A percentile compares a stretch with the other conserved stretches of the same genome.
phyloP scores from a whole-genome alignment of 225 moss, liverwort and hornwort species.

The Physcomitrellopsis africana region DNA sequence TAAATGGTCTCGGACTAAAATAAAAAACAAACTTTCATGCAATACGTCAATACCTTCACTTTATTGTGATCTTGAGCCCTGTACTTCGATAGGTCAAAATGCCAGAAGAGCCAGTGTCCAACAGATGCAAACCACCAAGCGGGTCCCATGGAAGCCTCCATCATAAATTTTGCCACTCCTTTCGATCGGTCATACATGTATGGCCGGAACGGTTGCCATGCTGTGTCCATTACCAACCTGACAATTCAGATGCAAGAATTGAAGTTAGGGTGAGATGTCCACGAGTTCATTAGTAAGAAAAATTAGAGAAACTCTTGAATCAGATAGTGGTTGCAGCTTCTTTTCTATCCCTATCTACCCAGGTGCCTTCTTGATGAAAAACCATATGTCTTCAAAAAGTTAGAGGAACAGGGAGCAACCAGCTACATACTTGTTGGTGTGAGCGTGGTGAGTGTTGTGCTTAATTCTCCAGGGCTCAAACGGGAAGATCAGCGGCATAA shows the following conservation, averaged over 20 bases:
- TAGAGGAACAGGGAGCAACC: not conserved
- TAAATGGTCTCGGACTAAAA: not conserved
- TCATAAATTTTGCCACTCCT: slow-evolving; percentile 42
- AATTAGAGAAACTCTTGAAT: too few relatives aligned
- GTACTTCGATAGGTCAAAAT: slow-evolving; percentile 70
- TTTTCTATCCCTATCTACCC: too few relatives aligned
- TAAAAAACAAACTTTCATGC: not conserved
- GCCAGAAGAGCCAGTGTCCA: slow-evolving; percentile 79
- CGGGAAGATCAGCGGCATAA: slow-evolving; percentile 69
- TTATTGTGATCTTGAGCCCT: slow-evolving; percentile 58
- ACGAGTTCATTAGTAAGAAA: too few relatives aligned
- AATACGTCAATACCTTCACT: slow-evolving; percentile 52
- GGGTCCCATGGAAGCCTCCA: slow-evolving; percentile 72
- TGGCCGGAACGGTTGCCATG: slow-evolving; percentile 81
- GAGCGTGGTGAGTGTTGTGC: slow-evolving; percentile 82
- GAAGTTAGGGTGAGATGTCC: too few relatives aligned
- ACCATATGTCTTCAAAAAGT: not conserved
- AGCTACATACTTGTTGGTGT: slow-evolving; percentile 63
- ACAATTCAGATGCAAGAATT: not conserved
- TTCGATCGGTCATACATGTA: slow-evolving; percentile 57
- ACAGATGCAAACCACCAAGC: slow-evolving; percentile 79
- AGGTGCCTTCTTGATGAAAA: too few relatives aligned
- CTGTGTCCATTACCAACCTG: slow-evolving; percentile 74
- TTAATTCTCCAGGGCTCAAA: slow-evolving; percentile 85
- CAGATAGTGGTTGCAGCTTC: too few relatives aligned